These are phyloP conservation scores for Astathelohania contejeani DNA, from an alignment of 371 early-diverging fungal species.

Conservation along the genomic window DNA sequence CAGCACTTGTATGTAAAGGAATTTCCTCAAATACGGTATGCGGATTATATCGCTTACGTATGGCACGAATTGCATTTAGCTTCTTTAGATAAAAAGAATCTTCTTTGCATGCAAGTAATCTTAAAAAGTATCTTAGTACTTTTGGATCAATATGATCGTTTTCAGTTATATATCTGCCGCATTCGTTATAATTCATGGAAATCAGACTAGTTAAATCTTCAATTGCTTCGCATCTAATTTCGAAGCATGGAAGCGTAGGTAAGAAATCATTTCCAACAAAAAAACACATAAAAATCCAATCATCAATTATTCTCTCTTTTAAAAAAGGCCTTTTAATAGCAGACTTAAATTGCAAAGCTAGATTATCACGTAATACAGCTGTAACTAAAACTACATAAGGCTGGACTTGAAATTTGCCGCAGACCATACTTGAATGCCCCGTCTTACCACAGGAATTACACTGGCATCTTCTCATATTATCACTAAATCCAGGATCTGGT, in stretches of 20 bases:
- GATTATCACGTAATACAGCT: constrained; percentile 70
- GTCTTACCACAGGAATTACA: constrained; percentile 66
- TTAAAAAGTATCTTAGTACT: constrained; percentile 31
- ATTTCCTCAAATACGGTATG: constrained; percentile 29
- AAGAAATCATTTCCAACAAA: constrained; percentile 99
- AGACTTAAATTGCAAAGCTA: constrained; percentile 63
- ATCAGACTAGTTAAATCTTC: constrained; percentile 53
- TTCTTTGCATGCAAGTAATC: constrained; percentile 27
- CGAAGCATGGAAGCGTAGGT: constrained; percentile 85
- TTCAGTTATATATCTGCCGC: constrained; percentile 34
- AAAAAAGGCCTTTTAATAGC: constrained; percentile 55
- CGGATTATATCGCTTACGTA: constrained; percentile 8
- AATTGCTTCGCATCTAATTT: constrained; percentile 86
- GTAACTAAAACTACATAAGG: constrained; percentile 75
- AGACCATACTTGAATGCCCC: constrained; percentile 64
- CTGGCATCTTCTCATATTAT: constrained; percentile 53
- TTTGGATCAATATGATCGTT: constrained; percentile 33
- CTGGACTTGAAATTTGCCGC: constrained; percentile 46
- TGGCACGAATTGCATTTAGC: constrained; percentile 10
- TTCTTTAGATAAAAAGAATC: constrained; percentile 35
- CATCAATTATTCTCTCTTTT: constrained; percentile 80
- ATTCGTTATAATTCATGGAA: constrained; percentile 16
- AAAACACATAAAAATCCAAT: constrained; percentile 95
- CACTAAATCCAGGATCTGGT: constrained; percentile 76
- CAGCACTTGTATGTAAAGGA: constrained; percentile 17